Evolutionary conservation across 1,139 yeast species (phyloP).

Genomic region (Taiozyma sp.): DNA sequence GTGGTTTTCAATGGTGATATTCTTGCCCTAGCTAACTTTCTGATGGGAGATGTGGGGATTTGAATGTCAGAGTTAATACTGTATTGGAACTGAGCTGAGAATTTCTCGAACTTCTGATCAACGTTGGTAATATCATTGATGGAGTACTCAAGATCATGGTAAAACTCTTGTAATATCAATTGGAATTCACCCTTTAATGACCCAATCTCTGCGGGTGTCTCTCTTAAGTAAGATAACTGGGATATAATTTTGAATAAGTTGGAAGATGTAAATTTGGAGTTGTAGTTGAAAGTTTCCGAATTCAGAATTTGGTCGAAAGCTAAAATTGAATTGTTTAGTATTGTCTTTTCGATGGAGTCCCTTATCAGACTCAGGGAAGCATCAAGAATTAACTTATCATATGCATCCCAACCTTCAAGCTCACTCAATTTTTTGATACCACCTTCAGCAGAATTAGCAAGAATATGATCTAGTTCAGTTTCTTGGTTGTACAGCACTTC

Average conservation of each 20-base stretch:
- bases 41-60: slow-evolving; percentile 24
- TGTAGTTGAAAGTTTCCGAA: slow-evolving; percentile 19
- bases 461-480: slow-evolving; percentile 47
- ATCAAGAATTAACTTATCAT: slow-evolving; percentile 40
- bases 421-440: slow-evolving; percentile 43
- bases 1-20: slow-evolving; percentile 4
- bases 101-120: slow-evolving; percentile 20
- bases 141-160: slow-evolving; percentile 16
- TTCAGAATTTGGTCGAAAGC: slow-evolving; percentile 34
- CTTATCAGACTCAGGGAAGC: slow-evolving; percentile 37
- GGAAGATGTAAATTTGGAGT: slow-evolving; percentile 15
- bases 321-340: slow-evolving; percentile 51
- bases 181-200: slow-evolving; percentile 15
- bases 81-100: slow-evolving; percentile 17
- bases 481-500: slow-evolving; percentile 46
- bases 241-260: slow-evolving; percentile 13
- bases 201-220: slow-evolving; percentile 4
- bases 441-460: slow-evolving; percentile 38
- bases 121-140: slow-evolving; percentile 18
- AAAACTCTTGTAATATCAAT: slow-evolving; percentile 14
- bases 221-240: slow-evolving; percentile 10
- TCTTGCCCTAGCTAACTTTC: slow-evolving; percentile 16
- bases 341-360: slow-evolving; percentile 46
- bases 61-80: slow-evolving; percentile 17
- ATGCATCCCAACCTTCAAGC: slow-evolving; percentile 49